phyloP scores from a whole-genome alignment of 257 asterid species.

The Ligustrum vulgare region DNA sequence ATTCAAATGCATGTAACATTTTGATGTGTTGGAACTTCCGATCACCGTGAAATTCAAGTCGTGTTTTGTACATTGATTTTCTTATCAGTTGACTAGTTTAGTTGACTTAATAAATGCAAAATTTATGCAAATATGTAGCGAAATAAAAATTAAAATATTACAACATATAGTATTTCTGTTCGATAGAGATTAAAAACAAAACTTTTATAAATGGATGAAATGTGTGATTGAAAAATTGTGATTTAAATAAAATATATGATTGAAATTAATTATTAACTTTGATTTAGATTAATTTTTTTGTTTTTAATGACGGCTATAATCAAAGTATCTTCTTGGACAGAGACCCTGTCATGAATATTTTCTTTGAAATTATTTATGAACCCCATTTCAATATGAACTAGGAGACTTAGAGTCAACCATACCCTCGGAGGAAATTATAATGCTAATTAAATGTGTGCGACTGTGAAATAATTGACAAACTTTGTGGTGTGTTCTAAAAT shows the following conservation, averaged over 20 bases:
- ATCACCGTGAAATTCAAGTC: not conserved
- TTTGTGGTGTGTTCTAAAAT: too few relatives aligned
- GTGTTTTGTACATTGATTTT: not conserved
- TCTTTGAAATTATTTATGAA: not conserved
- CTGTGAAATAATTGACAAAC: not conserved
- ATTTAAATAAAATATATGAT: too few relatives aligned
- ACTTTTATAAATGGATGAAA: too few relatives aligned
- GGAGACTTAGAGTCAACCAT: not conserved
- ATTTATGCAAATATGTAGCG: not conserved
- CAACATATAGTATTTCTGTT: not conserved
- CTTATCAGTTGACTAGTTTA: not conserved
- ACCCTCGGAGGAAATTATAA: not conserved
- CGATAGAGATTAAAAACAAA: too few relatives aligned
- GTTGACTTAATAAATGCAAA: not conserved
- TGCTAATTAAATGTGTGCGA: too few relatives aligned
- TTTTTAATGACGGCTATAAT: too few relatives aligned
- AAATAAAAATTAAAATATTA: not conserved
- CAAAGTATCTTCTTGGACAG: slow-evolving; percentile 16
- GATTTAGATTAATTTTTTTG: too few relatives aligned
- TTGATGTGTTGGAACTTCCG: not conserved
- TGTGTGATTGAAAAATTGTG: too few relatives aligned
- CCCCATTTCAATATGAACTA: not conserved
- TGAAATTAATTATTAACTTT: too few relatives aligned
- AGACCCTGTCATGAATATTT: not conserved
- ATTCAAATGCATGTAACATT: too few relatives aligned